Evolutionary conservation across 78 protist genomes (phyloP), one percentile per base, ranked within the genome.

Genomic region (Mastigamoeba balamuthi): DNA sequence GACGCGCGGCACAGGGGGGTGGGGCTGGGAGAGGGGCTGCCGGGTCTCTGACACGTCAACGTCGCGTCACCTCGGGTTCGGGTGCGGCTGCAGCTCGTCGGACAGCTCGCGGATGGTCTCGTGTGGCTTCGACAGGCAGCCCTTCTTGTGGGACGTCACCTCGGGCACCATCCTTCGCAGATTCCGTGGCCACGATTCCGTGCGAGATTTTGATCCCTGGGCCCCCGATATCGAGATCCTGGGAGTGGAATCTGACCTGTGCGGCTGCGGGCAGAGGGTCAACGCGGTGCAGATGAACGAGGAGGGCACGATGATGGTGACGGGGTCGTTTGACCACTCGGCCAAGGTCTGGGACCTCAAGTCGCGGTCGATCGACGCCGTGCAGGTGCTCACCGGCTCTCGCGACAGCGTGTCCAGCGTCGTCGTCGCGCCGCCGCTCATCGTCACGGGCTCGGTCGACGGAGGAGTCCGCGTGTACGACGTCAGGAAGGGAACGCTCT

Each of bases 331-430:
- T 39, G 80, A 75, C 40, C 33, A 25, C 4, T 66, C 74, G 3
- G 80, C 29, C n/a, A 53, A 64, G 27, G 3, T 52, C 52, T 75
- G 73, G 72, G 80, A 75, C 52, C n/a, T 44, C 37, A 69, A 64
- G 17, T 10, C 39, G 17, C 40, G 28, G 30, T 33, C 0, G 39
- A 4, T 0, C 28, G 9, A 2, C 0, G 33, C 41, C 33, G 5
- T 27, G 10, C 67, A 72, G 68, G 40, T 4, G 6, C 67, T 48
- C 4, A 4, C 2, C 5, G 36, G 5, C n/a, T 6, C 68, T 0
- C 7, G 30, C 37, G 69, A 48, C 40, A 53, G 74, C 43, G 33
- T 75, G 6, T 0, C 42, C 9, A 0, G 35, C 28, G 28, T 75
- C 17, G 37, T 0, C 25, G 30, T 65, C 9, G 2, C 2, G 10